These are phyloP conservation scores for Termitomyces sp. DNA, from an alignment of 768 basidiomycete species.

Conservation along the genomic window DNA sequence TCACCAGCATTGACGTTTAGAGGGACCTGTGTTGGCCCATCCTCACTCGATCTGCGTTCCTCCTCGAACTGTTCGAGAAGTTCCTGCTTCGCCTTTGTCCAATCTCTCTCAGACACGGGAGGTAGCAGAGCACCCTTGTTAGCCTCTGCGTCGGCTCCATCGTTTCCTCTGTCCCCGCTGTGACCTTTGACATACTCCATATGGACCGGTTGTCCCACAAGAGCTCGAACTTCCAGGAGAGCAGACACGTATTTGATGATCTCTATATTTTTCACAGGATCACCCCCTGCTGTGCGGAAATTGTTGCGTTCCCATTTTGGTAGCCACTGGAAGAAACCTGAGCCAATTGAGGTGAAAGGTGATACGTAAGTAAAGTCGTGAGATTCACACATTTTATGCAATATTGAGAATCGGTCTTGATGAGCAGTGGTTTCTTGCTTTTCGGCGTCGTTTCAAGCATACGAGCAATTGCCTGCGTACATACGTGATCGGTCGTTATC, in stretches of 20 bases:
- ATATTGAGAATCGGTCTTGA: slow-evolving; percentile 86
- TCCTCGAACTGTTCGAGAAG: slow-evolving; percentile 7
- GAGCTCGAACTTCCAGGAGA: slow-evolving; percentile 51
- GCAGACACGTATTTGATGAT: slow-evolving; percentile 70
- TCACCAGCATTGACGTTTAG: slow-evolving; percentile 1
- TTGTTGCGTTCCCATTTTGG: slow-evolving; percentile 57
- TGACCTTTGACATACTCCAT: slow-evolving; percentile 81
- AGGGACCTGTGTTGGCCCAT: neutral
- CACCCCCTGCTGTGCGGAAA: slow-evolving; percentile 44
- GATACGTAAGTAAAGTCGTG: slow-evolving; percentile 4
- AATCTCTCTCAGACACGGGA: slow-evolving; percentile 50
- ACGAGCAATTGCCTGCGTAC: slow-evolving; percentile 73
- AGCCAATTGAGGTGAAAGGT: neutral
- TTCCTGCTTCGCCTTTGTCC: slow-evolving; percentile 37
- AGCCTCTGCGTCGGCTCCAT: slow-evolving; percentile 78
- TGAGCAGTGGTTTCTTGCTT: slow-evolving; percentile 52
- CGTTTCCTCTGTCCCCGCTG: slow-evolving; percentile 75
- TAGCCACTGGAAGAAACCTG: slow-evolving; percentile 71
- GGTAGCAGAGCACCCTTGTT: slow-evolving; percentile 48
- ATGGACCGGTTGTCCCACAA: slow-evolving; percentile 48
- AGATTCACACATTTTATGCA: slow-evolving; percentile 63
- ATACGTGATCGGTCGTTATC: neutral
- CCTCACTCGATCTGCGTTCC: neutral
- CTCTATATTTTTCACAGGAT: slow-evolving; percentile 66
- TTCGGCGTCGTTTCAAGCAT: slow-evolving; percentile 71